Evolutionary conservation across 495 filamentous ascomycete genomes (phyloP), one percentile per base, ranked within the genome.

Genomic region (Tirmania nivea): DNA sequence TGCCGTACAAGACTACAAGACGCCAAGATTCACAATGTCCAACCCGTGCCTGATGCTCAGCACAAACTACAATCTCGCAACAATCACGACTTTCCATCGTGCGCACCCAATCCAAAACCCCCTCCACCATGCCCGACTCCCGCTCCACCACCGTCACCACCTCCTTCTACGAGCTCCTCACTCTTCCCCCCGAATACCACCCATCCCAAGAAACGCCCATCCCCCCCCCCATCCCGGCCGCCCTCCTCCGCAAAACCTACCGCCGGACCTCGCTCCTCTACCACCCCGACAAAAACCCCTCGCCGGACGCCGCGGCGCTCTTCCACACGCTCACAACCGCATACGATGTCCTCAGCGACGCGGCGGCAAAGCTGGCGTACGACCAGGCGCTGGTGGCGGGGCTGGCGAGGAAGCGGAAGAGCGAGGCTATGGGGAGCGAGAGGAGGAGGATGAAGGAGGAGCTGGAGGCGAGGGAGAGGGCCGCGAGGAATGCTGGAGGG

Each of bases 201-300:
- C 39, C 39, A 45, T 14, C 39, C 39, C 14, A 14, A 14, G 14
- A 14, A 3, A 14, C 17, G 0, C 39, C 39, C 3, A 14, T 45
- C 39, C 39, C 39, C 39, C 3, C 39, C 17, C 39, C 39, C 39
- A 65, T 95, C 50, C 71, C 75, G 17, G 73, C 42, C 14, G 52
- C 76, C 48, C 78, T 89, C 52, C 77, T 97, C 55, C 83, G 87
- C 55, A 80, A 82, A 57, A 84, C 86, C 53, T 97, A 92, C 70
- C 80, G 90, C 53, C 84, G 83, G 63, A 80, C 86, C 6, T 85
- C 90, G 0, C 71, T 95, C 14, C 88, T 84, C 69, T 88, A 89
- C 69, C 90, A 97, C 66, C 90, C 90, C 2, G 89, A 93, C 73
- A 83, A 81, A 47, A 65, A 65, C 59, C 59, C 58, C 10, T 50